Percentiles rank a stretch among this genome's conserved stretches.
These are phyloP conservation scores for Nigrograna mackinnonii DNA, from an alignment of 2,329 filamentous ascomycete genomes.

Conservation along the genomic window DNA sequence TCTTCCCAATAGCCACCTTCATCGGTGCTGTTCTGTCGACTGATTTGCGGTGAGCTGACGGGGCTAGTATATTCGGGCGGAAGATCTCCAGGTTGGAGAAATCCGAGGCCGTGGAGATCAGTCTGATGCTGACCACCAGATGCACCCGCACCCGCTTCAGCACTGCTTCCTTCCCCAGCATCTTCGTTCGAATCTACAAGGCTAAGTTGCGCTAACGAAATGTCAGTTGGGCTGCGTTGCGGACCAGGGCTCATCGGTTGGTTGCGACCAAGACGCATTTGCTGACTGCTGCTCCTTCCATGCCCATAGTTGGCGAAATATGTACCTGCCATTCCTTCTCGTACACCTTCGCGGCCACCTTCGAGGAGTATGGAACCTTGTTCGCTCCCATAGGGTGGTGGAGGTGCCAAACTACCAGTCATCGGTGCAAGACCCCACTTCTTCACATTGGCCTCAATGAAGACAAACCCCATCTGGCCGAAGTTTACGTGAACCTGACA, in stretches of 20 bases:
- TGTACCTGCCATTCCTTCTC: constrained; percentile 55
- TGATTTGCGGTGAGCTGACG: constrained; percentile 35
- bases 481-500: constrained; percentile 96
- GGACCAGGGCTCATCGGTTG: constrained; percentile 85
- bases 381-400: constrained; percentile 94
- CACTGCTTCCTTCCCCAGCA: constrained; percentile 73
- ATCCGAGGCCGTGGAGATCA: constrained; percentile 33
- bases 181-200: constrained; percentile 65
- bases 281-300: constrained; percentile 74
- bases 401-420: constrained; percentile 91
- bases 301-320: constrained; percentile 60
- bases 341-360: constrained; percentile 64
- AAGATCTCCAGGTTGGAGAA: constrained; percentile 40
- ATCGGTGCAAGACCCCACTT: constrained; percentile 98
- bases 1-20: constrained; percentile 49
- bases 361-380: constrained; percentile 95
- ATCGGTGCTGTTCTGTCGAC: constrained; percentile 64
- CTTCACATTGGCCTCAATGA: constrained; percentile 99
- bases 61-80: constrained; percentile 56
- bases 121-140: constrained; percentile 19
- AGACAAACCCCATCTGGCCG: constrained; percentile 96
- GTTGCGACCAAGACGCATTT: constrained; percentile 68
- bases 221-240: constrained; percentile 89
- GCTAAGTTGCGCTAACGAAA: constrained; percentile 85
- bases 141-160: constrained; percentile 18